These are phyloP conservation scores for Starmerella powellii DNA, from an alignment of 805 yeast species.

Conservation along the genomic window DNA sequence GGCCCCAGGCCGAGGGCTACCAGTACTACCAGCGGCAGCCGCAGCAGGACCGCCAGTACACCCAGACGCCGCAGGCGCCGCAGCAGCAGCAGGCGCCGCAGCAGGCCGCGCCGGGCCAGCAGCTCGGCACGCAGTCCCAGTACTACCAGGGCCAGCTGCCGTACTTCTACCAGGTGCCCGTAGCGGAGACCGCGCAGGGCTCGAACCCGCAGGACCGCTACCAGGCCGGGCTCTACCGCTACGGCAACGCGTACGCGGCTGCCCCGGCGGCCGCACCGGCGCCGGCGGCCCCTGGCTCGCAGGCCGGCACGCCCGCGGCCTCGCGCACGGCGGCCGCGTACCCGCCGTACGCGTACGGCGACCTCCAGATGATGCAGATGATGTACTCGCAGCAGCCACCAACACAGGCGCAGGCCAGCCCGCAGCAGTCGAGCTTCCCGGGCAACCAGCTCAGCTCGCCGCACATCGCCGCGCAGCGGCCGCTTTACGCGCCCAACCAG, in stretches of 20 bases:
- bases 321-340: slow-evolving; percentile 1
- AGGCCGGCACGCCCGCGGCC: slow-evolving; percentile 7
- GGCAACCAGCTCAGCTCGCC: slow-evolving; percentile 3
- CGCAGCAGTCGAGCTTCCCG: background rate
- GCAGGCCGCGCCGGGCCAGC: slow-evolving; percentile 12
- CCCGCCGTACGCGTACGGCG: slow-evolving; percentile 3
- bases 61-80: slow-evolving; percentile 13
- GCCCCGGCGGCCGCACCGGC: too few species aligned
- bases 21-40: slow-evolving; percentile 13
- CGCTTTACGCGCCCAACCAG: slow-evolving; percentile 6
- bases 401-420: slow-evolving; percentile 2
- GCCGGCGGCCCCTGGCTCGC: slow-evolving; percentile 6
- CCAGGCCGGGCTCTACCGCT: slow-evolving; percentile 13
- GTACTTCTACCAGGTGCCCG: slow-evolving; percentile 17
- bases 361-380: slow-evolving; percentile 13
- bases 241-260: slow-evolving; percentile 14
- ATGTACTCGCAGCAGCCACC: slow-evolving; percentile 16
- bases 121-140: slow-evolving; percentile 11
- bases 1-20: slow-evolving; percentile 9
- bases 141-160: slow-evolving; percentile 20
- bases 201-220: slow-evolving; percentile 13
- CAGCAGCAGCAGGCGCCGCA: slow-evolving; percentile 11
- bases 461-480: slow-evolving; percentile 10
- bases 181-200: slow-evolving; percentile 8
- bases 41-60: slow-evolving; percentile 15